These are phyloP conservation scores for Sporothrix curviconia DNA, from an alignment of 2,329 filamentous ascomycete species.

Conservation along the genomic window DNA sequence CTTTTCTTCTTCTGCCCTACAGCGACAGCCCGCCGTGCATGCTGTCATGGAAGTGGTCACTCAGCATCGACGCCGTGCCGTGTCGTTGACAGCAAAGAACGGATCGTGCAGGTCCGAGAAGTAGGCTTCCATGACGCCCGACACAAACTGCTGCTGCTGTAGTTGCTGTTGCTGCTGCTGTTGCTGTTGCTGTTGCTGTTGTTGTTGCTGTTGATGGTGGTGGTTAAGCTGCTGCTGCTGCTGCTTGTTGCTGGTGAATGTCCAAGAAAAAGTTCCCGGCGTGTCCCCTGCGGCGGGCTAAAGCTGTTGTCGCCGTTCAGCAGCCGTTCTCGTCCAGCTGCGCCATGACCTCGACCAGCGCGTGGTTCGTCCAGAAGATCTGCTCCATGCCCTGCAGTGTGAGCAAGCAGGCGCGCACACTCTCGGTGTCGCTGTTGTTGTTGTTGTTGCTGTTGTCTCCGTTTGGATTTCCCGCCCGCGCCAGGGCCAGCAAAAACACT, in stretches of 20 bases:
- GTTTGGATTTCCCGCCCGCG: constrained; percentile 3
- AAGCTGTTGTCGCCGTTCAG: constrained; percentile 19
- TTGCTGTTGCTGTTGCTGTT: constrained; percentile 6
- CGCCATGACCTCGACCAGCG: constrained; percentile 22
- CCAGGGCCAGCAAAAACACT: constrained; percentile 22
- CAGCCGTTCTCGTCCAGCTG: constrained; percentile 23
- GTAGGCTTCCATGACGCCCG: constrained; percentile 21
- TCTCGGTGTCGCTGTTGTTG: constrained; percentile 8
- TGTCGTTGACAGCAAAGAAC: constrained; percentile 16
- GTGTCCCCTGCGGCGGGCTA: constrained; percentile 18
- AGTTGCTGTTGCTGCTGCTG: constrained; percentile 18
- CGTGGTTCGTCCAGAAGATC: constrained; percentile 23
- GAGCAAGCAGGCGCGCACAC: constrained; percentile 19
- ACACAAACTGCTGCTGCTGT: constrained; percentile 9
- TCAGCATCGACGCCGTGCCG: constrained; percentile 7
- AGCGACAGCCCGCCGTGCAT: neutral
- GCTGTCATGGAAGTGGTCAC: constrained; percentile 12
- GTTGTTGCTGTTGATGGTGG: constrained; percentile 16
- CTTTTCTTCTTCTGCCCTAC: neutral
- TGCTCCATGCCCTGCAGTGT: constrained; percentile 25
- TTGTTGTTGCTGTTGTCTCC: too few species aligned
- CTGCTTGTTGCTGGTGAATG: constrained; percentile 18
- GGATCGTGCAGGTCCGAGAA: constrained; percentile 20
- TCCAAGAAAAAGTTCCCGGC: constrained; percentile 19
- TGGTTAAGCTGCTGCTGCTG: constrained; percentile 1